These are phyloP conservation scores for Ramaria rubella DNA, from an alignment of 768 basidiomycete species.

Conservation along the genomic window DNA sequence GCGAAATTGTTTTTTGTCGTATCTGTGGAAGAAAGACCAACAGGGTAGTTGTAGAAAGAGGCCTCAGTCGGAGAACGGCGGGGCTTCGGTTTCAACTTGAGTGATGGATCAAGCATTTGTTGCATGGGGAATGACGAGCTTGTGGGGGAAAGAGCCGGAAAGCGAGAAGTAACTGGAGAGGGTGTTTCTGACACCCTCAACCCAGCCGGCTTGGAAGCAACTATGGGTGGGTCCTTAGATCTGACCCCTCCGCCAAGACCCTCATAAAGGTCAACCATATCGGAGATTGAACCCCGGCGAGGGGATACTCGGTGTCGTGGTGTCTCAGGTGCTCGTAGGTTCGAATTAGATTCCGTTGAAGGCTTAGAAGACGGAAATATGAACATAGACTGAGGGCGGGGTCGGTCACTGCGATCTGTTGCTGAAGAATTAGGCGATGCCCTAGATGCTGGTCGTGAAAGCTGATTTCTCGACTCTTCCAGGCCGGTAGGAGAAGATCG, in stretches of 20 bases:
- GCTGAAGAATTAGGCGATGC: slow-evolving; percentile 25
- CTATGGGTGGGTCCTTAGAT: slow-evolving; percentile 24
- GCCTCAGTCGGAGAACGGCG: slow-evolving; percentile 6
- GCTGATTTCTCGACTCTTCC: neutral
- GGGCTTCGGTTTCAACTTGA: slow-evolving; percentile 4
- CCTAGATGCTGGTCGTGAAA: slow-evolving; percentile 21
- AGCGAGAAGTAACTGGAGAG: neutral
- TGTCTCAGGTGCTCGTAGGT: slow-evolving; percentile 39
- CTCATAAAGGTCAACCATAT: slow-evolving; percentile 82
- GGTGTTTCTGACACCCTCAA: slow-evolving; percentile 15
- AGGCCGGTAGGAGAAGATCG: slow-evolving; percentile 12
- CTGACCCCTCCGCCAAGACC: slow-evolving; percentile 42
- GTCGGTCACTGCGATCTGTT: slow-evolving; percentile 25
- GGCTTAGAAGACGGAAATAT: slow-evolving; percentile 47
- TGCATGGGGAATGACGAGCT: neutral
- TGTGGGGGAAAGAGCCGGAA: slow-evolving; percentile 3
- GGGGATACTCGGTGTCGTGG: slow-evolving; percentile 32
- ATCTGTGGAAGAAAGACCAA: neutral
- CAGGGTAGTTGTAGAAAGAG: neutral
- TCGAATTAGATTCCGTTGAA: slow-evolving; percentile 33
- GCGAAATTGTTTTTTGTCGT: neutral
- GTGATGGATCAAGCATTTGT: neutral
- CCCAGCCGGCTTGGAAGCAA: slow-evolving; percentile 25
- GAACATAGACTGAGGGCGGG: slow-evolving; percentile 80
- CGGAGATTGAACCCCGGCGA: slow-evolving; percentile 73